Evolutionary conservation across 495 filamentous ascomycete species (phyloP), one percentile per base, ranked within the genome.

Genomic region (Penicillium bovifimosum): DNA sequence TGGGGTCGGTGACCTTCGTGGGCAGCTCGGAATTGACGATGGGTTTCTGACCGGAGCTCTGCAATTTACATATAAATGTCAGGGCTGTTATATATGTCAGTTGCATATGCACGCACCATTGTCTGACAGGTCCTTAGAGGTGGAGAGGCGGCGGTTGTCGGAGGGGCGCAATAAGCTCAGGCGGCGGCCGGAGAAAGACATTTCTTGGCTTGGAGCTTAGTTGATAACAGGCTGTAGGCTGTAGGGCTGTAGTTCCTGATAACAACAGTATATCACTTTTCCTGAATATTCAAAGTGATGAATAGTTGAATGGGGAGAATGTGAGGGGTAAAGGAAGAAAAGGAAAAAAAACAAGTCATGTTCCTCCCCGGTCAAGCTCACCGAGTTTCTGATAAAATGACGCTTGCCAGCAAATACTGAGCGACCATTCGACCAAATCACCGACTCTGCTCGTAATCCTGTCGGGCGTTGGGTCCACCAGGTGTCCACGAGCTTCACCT

Each of bases 1-100:
- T 96, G 91, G 33, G 90, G 85, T 54, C 85, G 83, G 75, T 93
- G 90, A 50, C 90, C 90, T 68, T 90, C 88, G 71, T 95, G 89
- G 45, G 88, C 87, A 62, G 79, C 76, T 52, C 90, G 85, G 73
- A 96, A 95, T 65, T 93, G 86, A 41, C 83, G 79, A 66, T 95
- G 90, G 56, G 91, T 86, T 66, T 86, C 85, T 58, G 88, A 93
- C 51, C 74, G 78, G 55, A 80, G 75, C 76, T 95, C 90, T 77
- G 27, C 3, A 31, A 14, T 2, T 17, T 55, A 47, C 41, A 41
- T 55, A 47, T 43, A 41, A 51, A 10, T 34, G 50, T 27, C 18
- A 43, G 50, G 31, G 53, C 35, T 29, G n/a, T 20, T 20, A 20
- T 26, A 16, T 20, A 5, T 47, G 27, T 24, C 28, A 17, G 28